phyloP scores from a whole-genome alignment of 176 grass and related monocot species.

The Phyllostachys edulis region DNA sequence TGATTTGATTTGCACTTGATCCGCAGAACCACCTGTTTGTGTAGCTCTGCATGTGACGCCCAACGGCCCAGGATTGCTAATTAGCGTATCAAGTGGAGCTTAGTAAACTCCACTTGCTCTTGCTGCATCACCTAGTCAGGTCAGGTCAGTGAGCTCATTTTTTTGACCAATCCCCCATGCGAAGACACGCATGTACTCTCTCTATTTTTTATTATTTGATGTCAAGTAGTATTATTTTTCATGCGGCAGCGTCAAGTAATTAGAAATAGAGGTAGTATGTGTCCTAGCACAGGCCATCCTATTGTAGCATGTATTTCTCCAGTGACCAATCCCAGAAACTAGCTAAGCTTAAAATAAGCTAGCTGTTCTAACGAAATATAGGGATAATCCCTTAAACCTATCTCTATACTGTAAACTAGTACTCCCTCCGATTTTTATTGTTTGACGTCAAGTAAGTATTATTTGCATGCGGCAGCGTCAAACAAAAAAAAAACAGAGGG shows the following conservation, averaged over 20 bases:
- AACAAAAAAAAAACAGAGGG: no score
- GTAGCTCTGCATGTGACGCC: background rate
- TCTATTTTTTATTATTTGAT: no score
- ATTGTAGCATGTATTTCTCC: background rate
- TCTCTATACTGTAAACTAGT: background rate
- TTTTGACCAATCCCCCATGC: background rate
- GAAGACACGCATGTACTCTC: background rate
- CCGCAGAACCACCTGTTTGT: background rate
- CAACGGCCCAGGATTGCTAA: background rate
- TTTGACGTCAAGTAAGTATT: no score
- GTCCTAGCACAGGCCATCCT: background rate
- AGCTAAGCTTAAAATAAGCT: background rate
- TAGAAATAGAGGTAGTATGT: no score
- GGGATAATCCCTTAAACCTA: background rate
- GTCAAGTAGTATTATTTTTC: no score
- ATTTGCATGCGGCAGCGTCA: no score
- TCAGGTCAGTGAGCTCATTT: background rate
- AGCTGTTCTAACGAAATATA: background rate
- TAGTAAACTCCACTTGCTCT: background rate
- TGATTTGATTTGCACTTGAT: background rate
- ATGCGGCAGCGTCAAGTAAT: no score
- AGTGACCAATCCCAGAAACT: background rate
- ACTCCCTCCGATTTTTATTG: no score
- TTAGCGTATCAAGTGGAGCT: background rate
- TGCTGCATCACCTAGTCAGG: background rate